Conservation (phyloP, 345 rosid species). For the Hibiscus tridactylites region DNA sequence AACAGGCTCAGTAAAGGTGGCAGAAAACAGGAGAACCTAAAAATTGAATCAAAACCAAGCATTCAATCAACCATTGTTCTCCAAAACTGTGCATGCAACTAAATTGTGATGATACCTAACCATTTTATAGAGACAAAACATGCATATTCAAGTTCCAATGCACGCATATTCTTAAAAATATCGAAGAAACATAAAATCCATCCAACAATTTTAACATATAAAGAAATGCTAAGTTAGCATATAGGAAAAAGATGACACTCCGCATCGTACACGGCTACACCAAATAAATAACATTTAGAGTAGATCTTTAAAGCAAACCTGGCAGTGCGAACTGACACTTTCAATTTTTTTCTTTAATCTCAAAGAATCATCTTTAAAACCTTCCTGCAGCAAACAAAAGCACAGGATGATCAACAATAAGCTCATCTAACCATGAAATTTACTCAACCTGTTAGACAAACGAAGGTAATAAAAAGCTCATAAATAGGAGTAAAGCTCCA, state of each 20-base stretch:
- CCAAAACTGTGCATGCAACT: background rate
- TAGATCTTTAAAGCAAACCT: constrained; percentile 42
- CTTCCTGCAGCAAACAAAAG: constrained; percentile 54
- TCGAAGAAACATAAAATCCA: background rate
- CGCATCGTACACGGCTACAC: background rate
- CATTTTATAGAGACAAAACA: background rate
- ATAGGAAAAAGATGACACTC: background rate
- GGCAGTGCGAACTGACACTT: constrained; percentile 40
- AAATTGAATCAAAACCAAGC: background rate
- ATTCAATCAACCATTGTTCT: background rate
- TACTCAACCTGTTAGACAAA: too few relatives aligned
- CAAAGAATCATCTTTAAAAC: constrained; percentile 77
- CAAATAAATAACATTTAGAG: background rate
- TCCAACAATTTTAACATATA: background rate
- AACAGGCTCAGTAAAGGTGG: constrained; percentile 75
- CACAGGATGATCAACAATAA: background rate
- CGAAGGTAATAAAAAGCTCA: too few relatives aligned
- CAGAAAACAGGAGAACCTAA: constrained; percentile 68
- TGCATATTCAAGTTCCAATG: background rate
- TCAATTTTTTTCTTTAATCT: constrained; percentile 70
- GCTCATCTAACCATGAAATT: background rate
- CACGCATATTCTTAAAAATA: background rate
- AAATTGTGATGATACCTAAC: background rate
- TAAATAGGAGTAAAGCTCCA: background rate
- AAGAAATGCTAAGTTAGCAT: background rate